Conservation (phyloP, 2,329 filamentous ascomycete species). For the Penicillium digitatum region DNA sequence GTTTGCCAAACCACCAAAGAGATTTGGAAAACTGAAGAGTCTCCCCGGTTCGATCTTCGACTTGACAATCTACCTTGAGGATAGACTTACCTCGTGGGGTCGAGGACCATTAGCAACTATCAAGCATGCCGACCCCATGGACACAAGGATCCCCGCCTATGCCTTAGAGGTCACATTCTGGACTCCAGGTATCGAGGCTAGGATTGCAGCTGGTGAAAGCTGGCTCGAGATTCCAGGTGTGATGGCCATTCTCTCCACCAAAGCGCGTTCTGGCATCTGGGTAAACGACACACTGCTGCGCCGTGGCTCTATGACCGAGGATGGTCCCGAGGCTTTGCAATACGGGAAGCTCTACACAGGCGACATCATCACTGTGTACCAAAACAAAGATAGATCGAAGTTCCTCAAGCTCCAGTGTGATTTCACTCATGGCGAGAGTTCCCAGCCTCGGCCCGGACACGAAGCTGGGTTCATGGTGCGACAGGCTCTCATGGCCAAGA, state of each 20-base stretch:
- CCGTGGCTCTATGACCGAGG: slow-evolving; percentile 53
- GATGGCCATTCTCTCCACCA: slow-evolving; percentile 72
- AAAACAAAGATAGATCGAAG: slow-evolving; percentile 37
- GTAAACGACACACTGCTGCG: slow-evolving; percentile 69
- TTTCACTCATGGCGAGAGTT: slow-evolving; percentile 47
- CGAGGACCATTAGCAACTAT: slow-evolving; percentile 65
- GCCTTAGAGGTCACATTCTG: slow-evolving; percentile 76
- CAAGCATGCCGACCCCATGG: slow-evolving; percentile 58
- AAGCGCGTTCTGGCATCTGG: slow-evolving; percentile 68
- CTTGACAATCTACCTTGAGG: slow-evolving; percentile 62
- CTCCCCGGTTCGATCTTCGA: slow-evolving; percentile 61
- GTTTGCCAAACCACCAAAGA: slow-evolving; percentile 36
- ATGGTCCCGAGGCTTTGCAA: slow-evolving; percentile 49
- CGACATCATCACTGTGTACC: slow-evolving; percentile 71
- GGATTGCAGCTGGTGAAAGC: slow-evolving; percentile 54
- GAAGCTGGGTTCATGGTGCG: slow-evolving; percentile 42
- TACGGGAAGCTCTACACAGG: slow-evolving; percentile 70
- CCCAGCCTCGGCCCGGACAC: slow-evolving; percentile 37
- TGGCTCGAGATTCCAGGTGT: slow-evolving; percentile 54
- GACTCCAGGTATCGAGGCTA: slow-evolving; percentile 62
- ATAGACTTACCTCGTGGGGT: slow-evolving; percentile 72
- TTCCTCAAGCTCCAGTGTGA: slow-evolving; percentile 46
- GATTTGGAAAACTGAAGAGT: slow-evolving; percentile 64
- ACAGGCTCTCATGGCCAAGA: slow-evolving; percentile 35
- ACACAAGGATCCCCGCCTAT: slow-evolving; percentile 73